A percentile compares a stretch with the other conserved stretches of the same genome.
These are phyloP conservation scores for Choanephora cucurbitarum DNA, from an alignment of 371 early-diverging fungal species.

Conservation along the genomic window DNA sequence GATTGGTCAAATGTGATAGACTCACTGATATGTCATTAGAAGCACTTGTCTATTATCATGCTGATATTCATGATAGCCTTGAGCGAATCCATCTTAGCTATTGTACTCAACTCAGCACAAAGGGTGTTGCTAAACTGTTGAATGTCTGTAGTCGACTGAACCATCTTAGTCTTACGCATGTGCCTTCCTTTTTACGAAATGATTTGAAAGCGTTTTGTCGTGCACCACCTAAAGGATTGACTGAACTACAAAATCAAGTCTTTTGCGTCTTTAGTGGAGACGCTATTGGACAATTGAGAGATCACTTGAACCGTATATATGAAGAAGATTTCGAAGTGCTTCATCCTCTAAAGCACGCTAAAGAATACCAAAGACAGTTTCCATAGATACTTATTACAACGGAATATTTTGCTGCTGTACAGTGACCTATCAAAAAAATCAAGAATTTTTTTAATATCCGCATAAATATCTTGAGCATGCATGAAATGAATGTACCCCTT, in stretches of 20 bases:
- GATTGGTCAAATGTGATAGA: slow-evolving; percentile 62
- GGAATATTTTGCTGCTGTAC: too few species aligned
- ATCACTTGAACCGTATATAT: slow-evolving; percentile 21
- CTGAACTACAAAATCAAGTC: slow-evolving; percentile 52
- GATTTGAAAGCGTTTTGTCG: slow-evolving; percentile 60
- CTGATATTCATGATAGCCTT: slow-evolving; percentile 48
- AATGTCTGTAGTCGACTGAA: slow-evolving; percentile 54
- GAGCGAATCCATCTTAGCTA: slow-evolving; percentile 67
- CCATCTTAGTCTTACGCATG: slow-evolving; percentile 63
- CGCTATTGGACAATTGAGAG: slow-evolving; percentile 52
- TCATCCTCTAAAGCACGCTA: too few species aligned
- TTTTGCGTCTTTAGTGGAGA: slow-evolving; percentile 69
- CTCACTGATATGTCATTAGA: slow-evolving; percentile 60
- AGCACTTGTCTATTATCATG: slow-evolving; percentile 44
- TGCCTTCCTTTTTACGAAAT: slow-evolving; percentile 56
- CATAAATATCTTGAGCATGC: too few species aligned
- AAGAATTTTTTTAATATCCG: too few species aligned
- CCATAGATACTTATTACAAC: too few species aligned
- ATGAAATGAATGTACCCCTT: too few species aligned
- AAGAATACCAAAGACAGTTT: too few species aligned
- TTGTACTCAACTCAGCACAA: slow-evolving; percentile 52
- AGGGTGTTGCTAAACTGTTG: slow-evolving; percentile 51
- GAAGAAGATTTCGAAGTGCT: too few species aligned
- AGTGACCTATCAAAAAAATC: too few species aligned
- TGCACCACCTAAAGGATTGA: slow-evolving; percentile 58